Evolutionary conservation across 192 early-diverging fungal genomes (phyloP), one percentile per base, ranked within the genome.

Genomic region (Borealophlyctis nickersoniae): DNA sequence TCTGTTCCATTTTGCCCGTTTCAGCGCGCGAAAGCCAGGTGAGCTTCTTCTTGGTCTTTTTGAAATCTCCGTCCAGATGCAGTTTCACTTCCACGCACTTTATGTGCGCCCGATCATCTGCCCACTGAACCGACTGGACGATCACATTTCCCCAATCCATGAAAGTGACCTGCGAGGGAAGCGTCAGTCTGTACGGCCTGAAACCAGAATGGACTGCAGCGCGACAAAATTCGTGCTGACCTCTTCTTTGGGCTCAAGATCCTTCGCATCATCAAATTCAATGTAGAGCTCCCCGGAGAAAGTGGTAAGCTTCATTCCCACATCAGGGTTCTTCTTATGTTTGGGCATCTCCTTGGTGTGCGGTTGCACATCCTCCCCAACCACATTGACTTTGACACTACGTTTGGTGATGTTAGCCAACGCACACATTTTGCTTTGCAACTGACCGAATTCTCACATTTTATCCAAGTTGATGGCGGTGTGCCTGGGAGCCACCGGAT

Each of bases 71-170:
- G 33, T 87, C 90, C 59, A 96, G 83, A 71, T 98, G 87, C 50
- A 98, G 72, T 51, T 84, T 79, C 53, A 94, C 66, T 26, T 86
- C 80, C 23, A 94, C 74, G 24, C 50, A 57, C 0, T 68, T 79
- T 22, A 97, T 88, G 22, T 74, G 58, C 16, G 64, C 60, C 7
- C 70, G 68, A 54, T 81, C 81, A 0, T 34, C 72, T 29, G 48
- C 27, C 76, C 86, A 85, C 52, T 87, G 73, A 58, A 98, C 83
- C 13, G 77, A 70, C 58, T 88, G 80, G 60, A 99, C 87, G 70
- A 97, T 82, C 7, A 89, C 93, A 74, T 99, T 99, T 45, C 97
- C 97, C 97, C 97, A 99, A 81, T 97, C 95, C 95, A 99, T 98
- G 59, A 99, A 77, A 33, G 97, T 99, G 26, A 95, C 68, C 79